Base-by-base conservation (phyloP, 257 asterid genomes). In the Fraxinus cuspidata region DNA sequence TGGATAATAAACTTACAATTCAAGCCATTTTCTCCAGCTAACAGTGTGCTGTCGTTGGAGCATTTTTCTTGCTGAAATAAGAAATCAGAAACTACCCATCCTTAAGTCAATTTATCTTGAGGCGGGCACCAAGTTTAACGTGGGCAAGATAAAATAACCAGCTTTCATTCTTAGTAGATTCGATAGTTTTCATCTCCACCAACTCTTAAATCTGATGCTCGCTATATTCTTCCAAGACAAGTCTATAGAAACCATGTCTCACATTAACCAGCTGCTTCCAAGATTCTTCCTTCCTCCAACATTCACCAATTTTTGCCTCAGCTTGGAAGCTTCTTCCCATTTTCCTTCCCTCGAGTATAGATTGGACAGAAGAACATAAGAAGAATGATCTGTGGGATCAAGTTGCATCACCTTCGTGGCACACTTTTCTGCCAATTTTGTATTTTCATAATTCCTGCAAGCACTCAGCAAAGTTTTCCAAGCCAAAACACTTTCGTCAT, bases 381-480 rank as follows among this genome's bases (percentile, higher is more conserved):
- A 70, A 40, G 74, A 40, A 47, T 44, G 74, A 49, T 76, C 80
- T 3, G 21, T 27, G 21, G 80, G 80, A 44, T 76, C 80, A 67
- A 76, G 60, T 67, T 76, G 74, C 74, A 67, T 49, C 34, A 76
- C 80, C 60, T 67, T 76, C 23, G 32, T 1, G 0, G 74, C 80
- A 56, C 80, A 76, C 16, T 15, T 76, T 37, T 76, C 80, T 31
- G 80, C 80, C 15, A 44, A 40, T 23, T 76, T 66, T 4, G 19
- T 66, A 49, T 76, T 67, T 49, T 51, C 80, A 42, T 76, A 76
- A 67, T 28, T 67, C 31, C 74, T 29, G 51, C 80, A 67, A 29
- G 74, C 80, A 67, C 73, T 68, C 49, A 76, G 21, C 64, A 76
- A 76, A 19, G 80, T 69, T n/a, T 76, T 76, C 80, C 80, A 76